phyloP scores from a whole-genome alignment of 1,284 basidiomycete genomes.

The Xanthoconium separans region DNA sequence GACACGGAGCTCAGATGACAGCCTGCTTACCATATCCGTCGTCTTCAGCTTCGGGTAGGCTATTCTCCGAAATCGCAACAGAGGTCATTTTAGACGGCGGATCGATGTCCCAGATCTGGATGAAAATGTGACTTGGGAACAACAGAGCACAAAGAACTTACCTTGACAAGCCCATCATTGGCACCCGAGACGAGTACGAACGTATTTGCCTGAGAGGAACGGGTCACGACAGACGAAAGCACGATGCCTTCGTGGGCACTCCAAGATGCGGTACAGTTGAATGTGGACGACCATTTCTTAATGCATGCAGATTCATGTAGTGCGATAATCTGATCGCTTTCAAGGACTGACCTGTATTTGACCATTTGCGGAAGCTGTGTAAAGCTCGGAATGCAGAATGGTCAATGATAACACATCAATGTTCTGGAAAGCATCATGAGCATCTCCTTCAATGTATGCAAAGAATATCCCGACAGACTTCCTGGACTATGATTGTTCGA shows the following conservation, averaged over 20 bases:
- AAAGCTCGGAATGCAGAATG: constrained; percentile 74
- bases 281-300: constrained; percentile 78
- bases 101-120: constrained; percentile 58
- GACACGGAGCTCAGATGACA: not conserved
- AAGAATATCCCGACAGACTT: constrained; percentile 43
- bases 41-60: constrained; percentile 15
- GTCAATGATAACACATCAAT: constrained; percentile 81
- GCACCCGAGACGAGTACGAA: constrained; percentile 75
- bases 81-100: constrained; percentile 33
- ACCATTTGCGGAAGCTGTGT: constrained; percentile 83
- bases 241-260: constrained; percentile 77
- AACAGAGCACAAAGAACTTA: constrained; percentile 26
- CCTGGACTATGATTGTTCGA: constrained; percentile 82
- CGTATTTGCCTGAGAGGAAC: constrained; percentile 29
- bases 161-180: constrained; percentile 83
- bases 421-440: constrained; percentile 40
- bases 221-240: constrained; percentile 70
- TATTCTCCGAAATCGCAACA: constrained; percentile 4
- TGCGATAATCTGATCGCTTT: not conserved
- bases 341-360: constrained; percentile 58
- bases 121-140: not conserved
- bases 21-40: constrained; percentile 23
- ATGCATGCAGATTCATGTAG: constrained; percentile 4
- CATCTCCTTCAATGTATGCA: not conserved
- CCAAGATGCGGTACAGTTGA: constrained; percentile 83